Evolutionary conservation across 345 rosid genomes (phyloP).

Genomic region (Pseudoturritis turrita): DNA sequence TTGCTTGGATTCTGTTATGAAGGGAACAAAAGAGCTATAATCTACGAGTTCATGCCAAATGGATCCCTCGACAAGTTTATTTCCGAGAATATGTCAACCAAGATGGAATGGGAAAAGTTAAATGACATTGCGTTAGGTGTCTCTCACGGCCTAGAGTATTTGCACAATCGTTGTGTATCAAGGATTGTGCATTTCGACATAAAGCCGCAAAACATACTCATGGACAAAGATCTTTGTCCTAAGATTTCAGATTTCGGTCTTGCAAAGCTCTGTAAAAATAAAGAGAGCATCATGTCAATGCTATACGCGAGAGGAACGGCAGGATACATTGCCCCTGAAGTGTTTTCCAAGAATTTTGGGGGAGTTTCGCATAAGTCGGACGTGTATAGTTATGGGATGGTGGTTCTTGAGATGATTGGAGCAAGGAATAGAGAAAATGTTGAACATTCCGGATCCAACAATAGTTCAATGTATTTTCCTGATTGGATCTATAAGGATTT

Average conservation of each 20-base stretch:
- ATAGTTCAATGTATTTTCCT: slow-evolving; percentile 15
- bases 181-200: slow-evolving; percentile 46
- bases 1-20: slow-evolving; percentile 39
- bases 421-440: neutral
- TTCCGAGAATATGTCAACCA: neutral
- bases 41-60: slow-evolving; percentile 33
- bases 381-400: slow-evolving; percentile 47
- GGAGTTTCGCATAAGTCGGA: slow-evolving; percentile 35
- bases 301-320: slow-evolving; percentile 34
- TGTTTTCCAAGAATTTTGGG: slow-evolving; percentile 28
- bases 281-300: slow-evolving; percentile 33
- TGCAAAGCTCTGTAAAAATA: slow-evolving; percentile 32
- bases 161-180: slow-evolving; percentile 37
- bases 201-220: slow-evolving; percentile 47
- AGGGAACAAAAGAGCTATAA: slow-evolving; percentile 28
- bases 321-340: slow-evolving; percentile 45
- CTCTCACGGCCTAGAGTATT: slow-evolving; percentile 42
- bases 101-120: slow-evolving; percentile 8
- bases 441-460: neutral
- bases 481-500: slow-evolving; percentile 12
- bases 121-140: slow-evolving; percentile 30
- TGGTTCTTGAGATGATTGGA: slow-evolving; percentile 40
- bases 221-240: slow-evolving; percentile 31
- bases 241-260: slow-evolving; percentile 51
- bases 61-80: slow-evolving; percentile 38